Base-by-base conservation (phyloP, 83 land plant species). In the Thuja plicata region DNA sequence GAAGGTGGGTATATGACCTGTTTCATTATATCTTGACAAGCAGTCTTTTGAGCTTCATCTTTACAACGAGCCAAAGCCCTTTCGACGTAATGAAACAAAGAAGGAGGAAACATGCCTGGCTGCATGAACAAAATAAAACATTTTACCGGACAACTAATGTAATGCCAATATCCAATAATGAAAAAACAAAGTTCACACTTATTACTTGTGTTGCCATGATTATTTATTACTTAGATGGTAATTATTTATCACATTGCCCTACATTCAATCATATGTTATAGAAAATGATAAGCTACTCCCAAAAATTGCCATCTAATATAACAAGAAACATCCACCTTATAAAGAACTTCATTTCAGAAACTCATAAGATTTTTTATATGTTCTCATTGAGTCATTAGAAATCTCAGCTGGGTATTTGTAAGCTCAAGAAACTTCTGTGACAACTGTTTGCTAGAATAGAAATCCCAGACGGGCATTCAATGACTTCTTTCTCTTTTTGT, bases 61-160 rank as follows among this genome's bases (percentile, higher is more conserved):
- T 94, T 96, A 90, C 99, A 98, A 24, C 96, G 95, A 52, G 95
- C 92, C 89, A 98, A 91, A 45, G 95, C 95, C 88, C 99, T 94
- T 88, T 97, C 99, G 50, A 98, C 99, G 90, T 98, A 98, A 38
- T 95, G 94, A 80, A 93, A 91, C 48, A 98, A 85, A 40, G 97
- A 94, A 1, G 94, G 90, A 50, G 99, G 99, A 74, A 98, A 96
- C 74, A 89, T 89, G 45, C 93, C 94, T 87, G 96, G 95, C 94
- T 97, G 93, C 43, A 91, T 55, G 40, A 88, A 45, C 70, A 37
- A 87, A 32, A 84, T 30, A 27, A 11, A 45, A 83, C 19, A 46
- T 60, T 48, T 79, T 30, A 54, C 30, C 32, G 17, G 6, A 17
- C 24, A 21, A 88, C 2, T 24, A 77, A 38, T 88, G 76, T 10